Evolutionary conservation across 2,329 filamentous ascomycete species (phyloP).

Genomic region (Ophiocordyceps polyrhachis-furcata): DNA sequence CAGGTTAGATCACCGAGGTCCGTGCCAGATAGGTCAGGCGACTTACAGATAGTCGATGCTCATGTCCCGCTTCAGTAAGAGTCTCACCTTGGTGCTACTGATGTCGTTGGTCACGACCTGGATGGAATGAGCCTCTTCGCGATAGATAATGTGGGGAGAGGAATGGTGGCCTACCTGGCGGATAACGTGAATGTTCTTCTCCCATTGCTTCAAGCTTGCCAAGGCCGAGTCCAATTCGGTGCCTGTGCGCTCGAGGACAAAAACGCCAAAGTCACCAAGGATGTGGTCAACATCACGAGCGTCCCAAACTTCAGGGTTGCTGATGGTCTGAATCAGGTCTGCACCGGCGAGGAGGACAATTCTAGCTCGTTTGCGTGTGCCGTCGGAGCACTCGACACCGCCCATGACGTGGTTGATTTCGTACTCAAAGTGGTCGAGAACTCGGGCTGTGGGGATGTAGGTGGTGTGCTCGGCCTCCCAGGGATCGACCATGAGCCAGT

Average conservation of each 20-base stretch:
- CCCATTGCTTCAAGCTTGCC: constrained; percentile 62
- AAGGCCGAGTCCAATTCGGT: constrained; percentile 81
- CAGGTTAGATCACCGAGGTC: background rate
- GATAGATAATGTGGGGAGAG: background rate
- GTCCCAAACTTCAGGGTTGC: constrained; percentile 60
- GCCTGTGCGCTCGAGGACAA: constrained; percentile 73
- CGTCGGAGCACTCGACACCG: constrained; percentile 52
- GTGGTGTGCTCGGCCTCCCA: constrained; percentile 70
- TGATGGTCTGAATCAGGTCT: constrained; percentile 59
- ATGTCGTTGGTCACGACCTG: constrained; percentile 60
- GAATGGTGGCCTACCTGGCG: constrained; percentile 22
- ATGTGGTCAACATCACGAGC: constrained; percentile 75
- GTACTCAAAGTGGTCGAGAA: constrained; percentile 78
- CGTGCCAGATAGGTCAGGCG: background rate
- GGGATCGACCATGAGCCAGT: constrained; percentile 64
- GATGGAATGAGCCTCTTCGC: constrained; percentile 1
- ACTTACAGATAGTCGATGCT: constrained; percentile 49
- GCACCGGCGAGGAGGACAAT: constrained; percentile 71
- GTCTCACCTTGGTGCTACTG: constrained; percentile 62
- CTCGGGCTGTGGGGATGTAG: constrained; percentile 76
- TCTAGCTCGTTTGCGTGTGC: constrained; percentile 44
- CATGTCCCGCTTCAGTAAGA: constrained; percentile 64
- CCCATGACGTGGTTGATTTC: constrained; percentile 69
- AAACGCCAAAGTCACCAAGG: constrained; percentile 62
- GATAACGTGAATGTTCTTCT: constrained; percentile 74